phyloP scores from a whole-genome alignment of 257 asterid genomes.

The Anisodus tanguticus region DNA sequence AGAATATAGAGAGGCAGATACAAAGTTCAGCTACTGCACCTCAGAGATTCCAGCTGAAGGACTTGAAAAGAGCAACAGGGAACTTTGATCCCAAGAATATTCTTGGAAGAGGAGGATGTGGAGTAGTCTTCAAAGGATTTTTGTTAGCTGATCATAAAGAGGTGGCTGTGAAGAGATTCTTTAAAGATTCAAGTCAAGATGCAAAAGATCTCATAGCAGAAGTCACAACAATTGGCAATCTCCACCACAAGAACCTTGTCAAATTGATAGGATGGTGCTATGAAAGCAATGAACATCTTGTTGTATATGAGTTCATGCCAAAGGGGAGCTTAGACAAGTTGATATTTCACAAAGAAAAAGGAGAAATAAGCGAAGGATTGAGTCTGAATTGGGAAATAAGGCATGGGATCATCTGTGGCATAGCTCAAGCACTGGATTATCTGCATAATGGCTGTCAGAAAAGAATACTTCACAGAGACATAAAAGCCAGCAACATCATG shows the following conservation, averaged over 20 bases:
- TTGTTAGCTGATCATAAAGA: conserved; percentile 17
- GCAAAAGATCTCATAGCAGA: conserved; percentile 34
- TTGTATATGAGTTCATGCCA: conserved; percentile 37
- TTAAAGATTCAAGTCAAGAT: conserved; percentile 26
- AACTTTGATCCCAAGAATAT: conserved; percentile 23
- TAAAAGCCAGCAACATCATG: conserved; percentile 37
- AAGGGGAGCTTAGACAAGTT: conserved; percentile 35
- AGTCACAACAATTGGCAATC: conserved; percentile 35
- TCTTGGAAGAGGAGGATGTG: conserved; percentile 39
- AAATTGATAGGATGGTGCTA: conserved; percentile 33
- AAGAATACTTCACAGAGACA: conserved; percentile 32
- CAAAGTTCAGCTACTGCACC: conserved; percentile 31
- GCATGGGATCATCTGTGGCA: conserved; percentile 15
- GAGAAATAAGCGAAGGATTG: not conserved
- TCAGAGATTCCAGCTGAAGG: conserved; percentile 28
- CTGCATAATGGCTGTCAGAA: conserved; percentile 37
- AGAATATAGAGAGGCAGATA: conserved; percentile 25
- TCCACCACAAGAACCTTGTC: conserved; percentile 34
- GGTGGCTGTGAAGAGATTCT: conserved; percentile 32
- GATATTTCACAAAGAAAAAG: not conserved
- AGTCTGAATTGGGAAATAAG: conserved; percentile 30
- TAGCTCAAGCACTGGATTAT: conserved; percentile 33
- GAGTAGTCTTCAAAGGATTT: conserved; percentile 28
- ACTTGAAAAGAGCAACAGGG: conserved; percentile 27
- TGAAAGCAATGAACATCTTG: conserved; percentile 29